Evolutionary conservation across 345 rosid genomes (phyloP), one percentile per base, ranked within the genome.

Genomic region (Anacardium occidentale): DNA sequence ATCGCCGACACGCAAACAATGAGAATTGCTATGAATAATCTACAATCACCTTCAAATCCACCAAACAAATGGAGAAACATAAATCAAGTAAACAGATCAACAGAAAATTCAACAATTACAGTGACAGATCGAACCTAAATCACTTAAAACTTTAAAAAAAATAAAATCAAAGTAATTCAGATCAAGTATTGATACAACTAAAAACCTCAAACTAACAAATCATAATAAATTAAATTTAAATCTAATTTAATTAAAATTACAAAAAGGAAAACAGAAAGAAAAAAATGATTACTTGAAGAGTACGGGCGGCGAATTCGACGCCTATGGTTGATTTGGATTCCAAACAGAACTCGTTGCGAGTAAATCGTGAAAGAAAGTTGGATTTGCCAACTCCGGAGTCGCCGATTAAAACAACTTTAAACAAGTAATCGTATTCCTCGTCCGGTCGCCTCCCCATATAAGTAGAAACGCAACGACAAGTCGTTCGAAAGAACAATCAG

Each of bases 311-410:
- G 86, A 93, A 93, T 83, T 93, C 97, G 66, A 93, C 98, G 65
- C 98, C 97, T 72, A 93, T 93, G 68, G 98, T 93, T 71, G 98
- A 93, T 78, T 93, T 91, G 69, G 98, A 91, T 76, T 93, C 98
- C 70, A 93, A 84, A 82, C 96, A 91, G 80, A 93, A 93, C 86
- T 93, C 98, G 76, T 93, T 88, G 64, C 97, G 98, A 62, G 98
- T 93, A 83, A 93, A 93, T 84, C 98, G 90, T 71, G 98, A 93
- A 78, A 93, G 98, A 32, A 91, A 81, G 71, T 93, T 93, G 26
- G 97, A 93, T 81, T 93, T 91, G 14, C 98, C 98, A 0, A 93
- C 97, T 34, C 98, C 98, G 10, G 98, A 91, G 76, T 93, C 98
- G 61, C 97, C 98, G 76, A 93, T 93, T 80, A 93, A 59, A 34